Conservation (phyloP, 2,329 filamentous ascomycete genomes). For the Calonectria hongkongensis region DNA sequence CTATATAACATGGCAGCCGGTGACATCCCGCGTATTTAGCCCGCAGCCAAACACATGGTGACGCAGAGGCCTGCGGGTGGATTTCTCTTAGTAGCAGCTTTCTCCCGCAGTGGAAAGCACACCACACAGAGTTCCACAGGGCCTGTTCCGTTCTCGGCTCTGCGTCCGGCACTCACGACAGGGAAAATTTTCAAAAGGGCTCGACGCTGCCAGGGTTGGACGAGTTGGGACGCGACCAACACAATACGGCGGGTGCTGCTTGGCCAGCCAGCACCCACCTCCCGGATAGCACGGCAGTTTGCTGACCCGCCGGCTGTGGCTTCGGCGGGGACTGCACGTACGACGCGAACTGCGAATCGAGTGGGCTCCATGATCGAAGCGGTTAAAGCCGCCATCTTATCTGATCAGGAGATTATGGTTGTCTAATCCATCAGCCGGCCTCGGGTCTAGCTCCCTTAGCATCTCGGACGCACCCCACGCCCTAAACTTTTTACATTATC, state of each 20-base stretch:
- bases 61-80: conserved; percentile 15
- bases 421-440: conserved; percentile 31
- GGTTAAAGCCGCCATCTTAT: conserved; percentile 31
- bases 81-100: background rate
- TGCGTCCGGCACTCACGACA: background rate
- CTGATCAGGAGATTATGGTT: conserved; percentile 35
- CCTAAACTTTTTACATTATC: conserved; percentile 27
- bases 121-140: conserved; percentile 3
- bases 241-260: background rate
- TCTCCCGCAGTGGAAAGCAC: background rate
- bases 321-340: conserved; percentile 24
- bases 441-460: background rate
- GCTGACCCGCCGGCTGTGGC: conserved; percentile 1
- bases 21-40: conserved; percentile 15
- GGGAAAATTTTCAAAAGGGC: conserved; percentile 21
- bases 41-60: background rate
- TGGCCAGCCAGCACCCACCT: conserved; percentile 3
- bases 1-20: background rate
- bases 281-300: conserved; percentile 32
- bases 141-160: conserved; percentile 22
- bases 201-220: background rate
- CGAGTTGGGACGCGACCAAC: background rate
- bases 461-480: conserved; percentile 11
- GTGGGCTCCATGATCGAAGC: conserved; percentile 17
- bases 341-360: conserved; percentile 13